Evolutionary conservation across 371 early-diverging fungal species (phyloP), one percentile per base, ranked within the genome.

Genomic region (Fennellomyces sp.): DNA sequence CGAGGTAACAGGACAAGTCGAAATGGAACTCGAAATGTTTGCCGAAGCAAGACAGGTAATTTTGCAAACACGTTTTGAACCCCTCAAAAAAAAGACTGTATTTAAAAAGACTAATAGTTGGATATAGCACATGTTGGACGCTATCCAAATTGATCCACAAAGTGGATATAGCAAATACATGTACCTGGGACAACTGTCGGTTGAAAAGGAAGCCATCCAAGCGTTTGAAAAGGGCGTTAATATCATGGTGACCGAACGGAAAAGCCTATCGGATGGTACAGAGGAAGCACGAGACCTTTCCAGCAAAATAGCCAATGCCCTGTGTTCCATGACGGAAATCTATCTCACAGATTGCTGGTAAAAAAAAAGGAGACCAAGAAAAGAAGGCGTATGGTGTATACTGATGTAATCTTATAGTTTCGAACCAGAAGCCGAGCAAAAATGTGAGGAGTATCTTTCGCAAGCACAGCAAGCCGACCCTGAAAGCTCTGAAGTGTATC

Each of bases 321-420:
- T 94, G 28, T 94, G 94, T 70, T 91, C 96, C 53, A 92, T 98
- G 91, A 86, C 94, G 3, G 98, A 98, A 65, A 92, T 97, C 25
- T 98, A 94, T 74, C 83, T 98, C 72, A 96, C 98, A 0, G 98
- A 98, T 67, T 93, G 92, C 72, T 97, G 97, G 95, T 92, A 81
- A 51, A 45, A 52, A 0, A 26, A 33, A 35, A 31, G 26, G 29
- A 31, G 12, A 35, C 31, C 0, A 19, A 39, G 21, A 42, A 27
- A 31, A 47, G 23, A 52, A 33, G 25, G n/a, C 35, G 10, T 10
- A 12, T 15, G n/a, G 13, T 42, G 8, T 15, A 21, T 26, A 28
- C 21, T 21, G 0, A 35, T 26, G 26, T 35, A 7, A 33, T 35
- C n/a, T 19, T 5, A 10, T 61, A 92, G 93, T 72, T 96, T 94